Base-by-base conservation (phyloP, 345 rosid genomes). In the Pistacia vera region DNA sequence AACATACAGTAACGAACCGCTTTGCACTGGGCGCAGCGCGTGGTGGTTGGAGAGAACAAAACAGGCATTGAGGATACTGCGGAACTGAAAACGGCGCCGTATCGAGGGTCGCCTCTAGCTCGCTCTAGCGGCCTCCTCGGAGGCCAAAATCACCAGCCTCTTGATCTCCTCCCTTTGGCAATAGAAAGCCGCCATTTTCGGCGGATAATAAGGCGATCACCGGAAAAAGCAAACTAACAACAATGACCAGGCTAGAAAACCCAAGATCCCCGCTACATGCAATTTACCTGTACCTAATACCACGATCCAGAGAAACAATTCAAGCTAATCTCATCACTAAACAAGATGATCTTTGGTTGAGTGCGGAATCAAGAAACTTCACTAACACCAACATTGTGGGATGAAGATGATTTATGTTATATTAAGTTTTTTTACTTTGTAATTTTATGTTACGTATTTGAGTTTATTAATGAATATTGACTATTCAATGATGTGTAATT, bases 121-220 rank as follows among this genome's bases (percentile, higher is more conserved):
- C 99, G 8, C 98, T 84, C 94, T 87, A 30, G 91, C 91, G 36
- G 91, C 90, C 71, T 97, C 99, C 75, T 92, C 91, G 18, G 98
- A 81, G 2, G 97, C 98, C 76, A 91, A 85, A 76, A 87, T 77
- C 83, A 97, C 71, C 68, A 97, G 89, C 82, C 94, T 82, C 78
- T 74, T 86, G 82, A 97, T 86, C 88, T 97, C 98, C 79, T 81
- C 92, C 79, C 85, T 78, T 81, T 89, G 22, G 83, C 85, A 8
- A 80, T 84, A 17, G 87, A 80, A 44, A 78, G 84, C 72, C 83
- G 87, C 99, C 99, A 94, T 82, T 94, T 86, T 2, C 90, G 86
- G 63, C 97, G 83, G 80, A 90, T 62, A 66, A 86, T 44, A 41
- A 90, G 13, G 57, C 67, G 80, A 86, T 63, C 56, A 84, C 77